Base-by-base conservation (phyloP, 495 filamentous ascomycete genomes). In the Hyphodiscus hymeniophilus region DNA sequence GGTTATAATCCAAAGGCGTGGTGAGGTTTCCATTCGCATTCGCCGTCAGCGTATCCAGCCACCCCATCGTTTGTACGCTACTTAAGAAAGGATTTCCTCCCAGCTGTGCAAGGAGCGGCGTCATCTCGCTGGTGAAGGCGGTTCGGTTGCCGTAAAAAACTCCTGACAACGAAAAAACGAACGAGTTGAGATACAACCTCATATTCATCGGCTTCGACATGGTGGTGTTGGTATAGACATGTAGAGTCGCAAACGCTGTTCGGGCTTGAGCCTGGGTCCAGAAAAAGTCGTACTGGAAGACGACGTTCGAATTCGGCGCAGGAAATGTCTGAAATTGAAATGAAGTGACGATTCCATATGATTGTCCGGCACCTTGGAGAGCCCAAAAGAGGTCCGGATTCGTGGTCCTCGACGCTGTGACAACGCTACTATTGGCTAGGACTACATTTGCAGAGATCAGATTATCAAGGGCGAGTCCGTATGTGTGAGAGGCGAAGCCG, bases 391-490 rank as follows among this genome's bases (percentile, higher is more conserved):
- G 56, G 50, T 66, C 38, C 56, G 60, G 34, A 21, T 47, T 38
- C 7, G 38, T 34, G 0, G 23, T 45, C 10, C 8, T 13, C 5
- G 45, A 43, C 2, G 52, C 52, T 16, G 17, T 49, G 23, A 48
- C 51, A 42, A 51, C 24, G 1, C 22, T 47, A 1, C 46, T 41
- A 45, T 60, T 34, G 15, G 57, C 54, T 3, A 82, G 70, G 17
- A 89, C 80, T 1, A 85, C 75, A 23, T 79, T 68, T 18, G 75
- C 61, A n/a, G 55, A 75, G n/a, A 77, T 43, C 32, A 89, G 70
- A 31, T 73, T 74, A 52, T 90, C 85, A 42, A 89, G 60, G 0
- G 80, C 70, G 0, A 77, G 61, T 15, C 85, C 85, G 66, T 75
- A 82, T 30, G 75, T 72, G 16, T 81, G 78, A 7, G 78, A 78